Base-by-base conservation (phyloP, 2,329 filamentous ascomycete species). In the Aureobasidium subglaciale region DNA sequence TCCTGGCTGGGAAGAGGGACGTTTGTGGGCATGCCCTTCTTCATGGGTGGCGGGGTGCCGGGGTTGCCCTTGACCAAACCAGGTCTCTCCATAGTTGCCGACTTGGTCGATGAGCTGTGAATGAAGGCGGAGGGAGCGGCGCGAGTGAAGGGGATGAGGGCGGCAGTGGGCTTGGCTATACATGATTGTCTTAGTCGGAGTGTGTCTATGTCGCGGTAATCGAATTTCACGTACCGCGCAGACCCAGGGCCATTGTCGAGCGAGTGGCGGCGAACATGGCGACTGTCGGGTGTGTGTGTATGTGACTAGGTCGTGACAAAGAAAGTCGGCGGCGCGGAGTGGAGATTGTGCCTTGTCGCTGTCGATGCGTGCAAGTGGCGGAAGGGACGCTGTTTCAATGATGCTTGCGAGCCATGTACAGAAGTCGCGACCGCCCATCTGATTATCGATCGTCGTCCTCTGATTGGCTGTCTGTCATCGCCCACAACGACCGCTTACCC, bases 1-100 rank as follows among this genome's bases (percentile, higher is more conserved):
- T 90, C 85, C 75, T 95, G 84, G 71, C 86, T 91, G 61, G 86
- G 77, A 58, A 93, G 78, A 60, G 83, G 84, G 56, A 93, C 87
- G 74, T 92, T 86, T 58, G 66, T 67, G 69, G 80, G 81, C 64
- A 84, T 82, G 30, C 75, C 64, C 22, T 63, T 60, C 66, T 79
- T 79, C 73, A 78, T 73, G 35, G 76, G 74, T 34, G 72, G 72
- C 56, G 75, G 74, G 63, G 72, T 75, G 68, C 73, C 77, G 68
- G 74, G 78, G 69, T 68, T 84, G 63, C 73, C 80, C 69, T 69
- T 69, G 38, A 81, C 74, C 58, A 78, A 76, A 58, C 75, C 76
- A 37, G 70, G 71, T 58, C 63, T 68, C 67, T 81, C 75, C 64
- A 79, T 75, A 59, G 81, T 59, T 60, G 86, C 85, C 67, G 82